These are phyloP conservation scores for Haberlea rhodopensis DNA, from an alignment of 257 asterid species.

Conservation along the genomic window DNA sequence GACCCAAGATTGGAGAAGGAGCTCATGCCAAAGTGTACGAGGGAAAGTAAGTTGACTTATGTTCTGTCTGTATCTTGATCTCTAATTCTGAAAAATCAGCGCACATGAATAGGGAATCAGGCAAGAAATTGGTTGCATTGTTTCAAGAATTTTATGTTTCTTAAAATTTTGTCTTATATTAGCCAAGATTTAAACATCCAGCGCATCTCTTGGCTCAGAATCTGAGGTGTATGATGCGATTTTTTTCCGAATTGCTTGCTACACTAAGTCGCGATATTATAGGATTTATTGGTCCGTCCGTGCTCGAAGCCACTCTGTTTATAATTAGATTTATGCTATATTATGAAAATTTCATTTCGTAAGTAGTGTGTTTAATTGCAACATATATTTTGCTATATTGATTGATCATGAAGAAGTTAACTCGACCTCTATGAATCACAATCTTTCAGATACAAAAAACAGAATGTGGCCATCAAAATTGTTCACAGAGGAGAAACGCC, in stretches of 20 bases:
- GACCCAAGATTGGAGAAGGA: slow-evolving; percentile 97
- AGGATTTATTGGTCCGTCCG: not conserved
- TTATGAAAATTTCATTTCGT: too few relatives aligned
- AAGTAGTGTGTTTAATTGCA: not conserved
- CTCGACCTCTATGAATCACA: not conserved
- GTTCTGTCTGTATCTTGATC: slow-evolving; percentile 23
- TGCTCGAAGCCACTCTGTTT: not conserved
- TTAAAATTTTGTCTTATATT: not conserved
- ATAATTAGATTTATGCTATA: too few relatives aligned
- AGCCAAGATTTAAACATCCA: not conserved
- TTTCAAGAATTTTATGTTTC: not conserved
- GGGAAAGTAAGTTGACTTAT: slow-evolving; percentile 79
- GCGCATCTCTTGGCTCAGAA: not conserved
- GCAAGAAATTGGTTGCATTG: not conserved
- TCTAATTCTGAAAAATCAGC: slow-evolving; percentile 5
- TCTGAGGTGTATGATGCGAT: too few relatives aligned
- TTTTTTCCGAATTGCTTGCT: too few relatives aligned
- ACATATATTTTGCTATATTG: not conserved
- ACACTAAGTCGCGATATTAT: too few relatives aligned
- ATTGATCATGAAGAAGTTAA: slow-evolving; percentile 5
- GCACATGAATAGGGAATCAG: not conserved
- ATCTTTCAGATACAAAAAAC: slow-evolving; percentile 64
- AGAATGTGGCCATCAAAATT: slow-evolving; percentile 84
- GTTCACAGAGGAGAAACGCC: slow-evolving; percentile 69
- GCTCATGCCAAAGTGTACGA: slow-evolving; percentile 97